Base-by-base conservation (phyloP, 352 stramenopile species). In the Aphanomyces euteiches region DNA sequence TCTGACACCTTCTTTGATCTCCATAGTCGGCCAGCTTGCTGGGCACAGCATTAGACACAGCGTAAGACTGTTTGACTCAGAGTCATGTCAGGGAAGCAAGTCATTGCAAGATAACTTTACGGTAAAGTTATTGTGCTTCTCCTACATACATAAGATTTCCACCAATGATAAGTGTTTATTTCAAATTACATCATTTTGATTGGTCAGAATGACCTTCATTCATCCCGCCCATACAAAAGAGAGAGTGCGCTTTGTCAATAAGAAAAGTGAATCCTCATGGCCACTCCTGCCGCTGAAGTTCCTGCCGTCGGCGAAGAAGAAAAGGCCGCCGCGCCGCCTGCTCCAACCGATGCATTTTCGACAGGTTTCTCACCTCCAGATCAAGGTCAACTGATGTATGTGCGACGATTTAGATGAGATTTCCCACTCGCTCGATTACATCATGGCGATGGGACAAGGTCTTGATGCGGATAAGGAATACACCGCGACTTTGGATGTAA, bases 381-480 rank as follows among this genome's bases (percentile, higher is more conserved):
- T 78, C 90, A 28, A 28, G 28, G 1, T 28, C 28, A 28, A 28
- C 28, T 28, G 28, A 28, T 28, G 28, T 28, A 28, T 28, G 28
- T 28, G 28, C 28, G 28, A 28, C 28, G 1, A 28, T 28, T 28
- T 28, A 39, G 84, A 90, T 63, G 84, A 93, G 64, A 84, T 93
- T 39, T 87, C 84, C 54, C 82, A 91, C 75, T 89, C 83, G 53
- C 75, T 94, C 17, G 87, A 94, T 63, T 82, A 94, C 43, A 84
- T 94, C 56, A 70, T 94, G 58, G 84, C 87, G 68, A 80, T 94
- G 40, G 87, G 87, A 58, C 87, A 94, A 69, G 87, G 87, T 1
- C 80, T 94, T 66, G 87, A 94, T 71, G 54, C 54, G 17, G 87
- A 94, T 56, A 69, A 94, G 72, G 87, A 94, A 75, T 94, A 94